phyloP scores from a whole-genome alignment of 2,329 filamentous ascomycete genomes.

The Trichoderma sp. region DNA sequence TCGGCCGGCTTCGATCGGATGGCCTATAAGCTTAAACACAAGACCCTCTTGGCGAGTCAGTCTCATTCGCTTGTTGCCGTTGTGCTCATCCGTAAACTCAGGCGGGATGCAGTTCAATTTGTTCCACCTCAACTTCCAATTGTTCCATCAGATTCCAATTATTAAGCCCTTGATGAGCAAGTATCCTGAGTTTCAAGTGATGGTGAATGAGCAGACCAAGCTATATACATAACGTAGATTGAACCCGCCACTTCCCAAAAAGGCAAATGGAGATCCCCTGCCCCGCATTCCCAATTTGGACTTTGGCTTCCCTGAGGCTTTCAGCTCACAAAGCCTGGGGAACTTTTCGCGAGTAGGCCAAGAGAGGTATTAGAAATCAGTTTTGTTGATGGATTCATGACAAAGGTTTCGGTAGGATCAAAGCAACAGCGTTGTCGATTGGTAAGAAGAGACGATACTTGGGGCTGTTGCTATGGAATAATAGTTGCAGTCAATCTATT shows the following conservation, averaged over 20 bases:
- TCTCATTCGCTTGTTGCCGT: not conserved
- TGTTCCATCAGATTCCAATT: not conserved
- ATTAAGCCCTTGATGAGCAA: not conserved
- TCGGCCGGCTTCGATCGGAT: not conserved
- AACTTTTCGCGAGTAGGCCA: conserved; percentile 4
- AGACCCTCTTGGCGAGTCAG: not conserved
- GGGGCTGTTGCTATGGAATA: not conserved
- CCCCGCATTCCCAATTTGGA: not conserved
- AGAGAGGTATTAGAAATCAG: not conserved
- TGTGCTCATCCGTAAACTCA: not conserved
- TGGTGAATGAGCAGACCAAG: not conserved
- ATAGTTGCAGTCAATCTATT: not conserved
- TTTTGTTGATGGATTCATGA: not conserved
- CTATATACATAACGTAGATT: not conserved
- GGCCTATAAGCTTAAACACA: not conserved
- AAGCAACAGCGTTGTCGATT: not conserved
- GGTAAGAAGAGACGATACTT: not conserved
- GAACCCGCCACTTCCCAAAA: not conserved
- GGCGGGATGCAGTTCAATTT: not conserved
- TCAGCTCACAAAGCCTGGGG: not conserved
- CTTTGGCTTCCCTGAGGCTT: not conserved
- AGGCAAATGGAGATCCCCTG: not conserved
- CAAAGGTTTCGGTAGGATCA: not conserved
- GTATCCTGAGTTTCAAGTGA: not conserved
- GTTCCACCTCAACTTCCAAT: not conserved